Percentiles rank a stretch among this genome's conserved stretches.
Conservation (phyloP, 1,284 basidiomycete species). For the Heliocybe sulcata region DNA sequence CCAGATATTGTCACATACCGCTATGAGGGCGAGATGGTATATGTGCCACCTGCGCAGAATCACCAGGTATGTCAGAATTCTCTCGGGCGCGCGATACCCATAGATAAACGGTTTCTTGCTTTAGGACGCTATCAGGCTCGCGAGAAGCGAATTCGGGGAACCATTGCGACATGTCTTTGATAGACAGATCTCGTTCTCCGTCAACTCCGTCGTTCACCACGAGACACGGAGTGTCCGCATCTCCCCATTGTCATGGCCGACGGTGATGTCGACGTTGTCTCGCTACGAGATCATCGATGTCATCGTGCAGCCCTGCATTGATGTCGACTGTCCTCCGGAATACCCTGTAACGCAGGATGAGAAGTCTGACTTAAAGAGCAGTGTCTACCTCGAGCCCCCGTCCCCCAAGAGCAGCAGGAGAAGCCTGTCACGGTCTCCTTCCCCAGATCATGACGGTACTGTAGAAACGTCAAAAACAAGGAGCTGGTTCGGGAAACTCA, state of each 20-base stretch:
- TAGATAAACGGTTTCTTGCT: neutral
- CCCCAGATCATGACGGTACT: neutral
- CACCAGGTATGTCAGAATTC: slow-evolving; percentile 32
- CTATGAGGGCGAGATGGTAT: slow-evolving; percentile 35
- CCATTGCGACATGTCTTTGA: slow-evolving; percentile 33
- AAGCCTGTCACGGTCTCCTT: neutral
- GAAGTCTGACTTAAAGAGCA: neutral
- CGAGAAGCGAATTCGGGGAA: slow-evolving; percentile 34
- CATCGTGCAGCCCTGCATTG: slow-evolving; percentile 17
- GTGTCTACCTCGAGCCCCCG: neutral
- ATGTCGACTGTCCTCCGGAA: neutral
- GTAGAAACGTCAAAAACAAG: neutral
- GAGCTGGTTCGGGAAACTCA: neutral
- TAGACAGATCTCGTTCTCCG: slow-evolving; percentile 38
- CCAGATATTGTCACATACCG: slow-evolving; percentile 47
- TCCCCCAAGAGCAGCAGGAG: too few species aligned
- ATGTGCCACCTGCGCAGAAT: slow-evolving; percentile 39
- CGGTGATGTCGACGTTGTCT: slow-evolving; percentile 33
- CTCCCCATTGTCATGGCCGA: slow-evolving; percentile 48
- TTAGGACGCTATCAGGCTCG: slow-evolving; percentile 49
- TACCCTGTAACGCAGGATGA: neutral
- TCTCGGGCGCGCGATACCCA: neutral
- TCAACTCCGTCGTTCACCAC: slow-evolving; percentile 26
- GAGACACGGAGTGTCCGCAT: slow-evolving; percentile 36
- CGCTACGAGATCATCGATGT: slow-evolving; percentile 52